Conservation (phyloP, 108 stramenopile species). For the Pseudonitzschia pungens region DNA sequence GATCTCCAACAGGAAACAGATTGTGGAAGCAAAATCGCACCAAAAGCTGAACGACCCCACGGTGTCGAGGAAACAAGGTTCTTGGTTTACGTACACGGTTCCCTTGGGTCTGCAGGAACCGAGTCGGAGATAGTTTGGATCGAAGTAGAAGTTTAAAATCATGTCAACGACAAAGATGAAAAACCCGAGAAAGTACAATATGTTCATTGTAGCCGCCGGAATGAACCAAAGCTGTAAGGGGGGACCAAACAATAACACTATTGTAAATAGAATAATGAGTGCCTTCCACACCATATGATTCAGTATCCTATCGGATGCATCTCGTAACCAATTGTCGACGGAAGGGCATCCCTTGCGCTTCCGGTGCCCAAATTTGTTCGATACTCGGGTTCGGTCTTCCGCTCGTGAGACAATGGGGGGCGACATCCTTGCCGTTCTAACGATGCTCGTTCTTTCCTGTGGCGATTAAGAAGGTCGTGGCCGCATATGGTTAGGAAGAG, state of each 20-base stretch:
- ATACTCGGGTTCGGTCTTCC: not conserved
- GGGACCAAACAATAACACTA: conserved; percentile 58
- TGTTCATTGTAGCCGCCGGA: conserved; percentile 40
- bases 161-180: conserved; percentile 49
- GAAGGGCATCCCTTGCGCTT: not conserved
- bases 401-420: not conserved
- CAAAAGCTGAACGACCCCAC: conserved; percentile 67
- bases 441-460: too few species aligned
- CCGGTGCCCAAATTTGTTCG: not conserved
- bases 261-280: conserved; percentile 31
- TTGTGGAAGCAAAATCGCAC: conserved; percentile 61
- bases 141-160: conserved; percentile 43
- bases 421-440: not conserved
- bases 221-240: conserved; percentile 48
- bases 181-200: conserved; percentile 42
- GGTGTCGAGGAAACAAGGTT: not conserved
- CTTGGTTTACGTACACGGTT: not conserved
- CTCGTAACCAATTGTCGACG: conserved; percentile 10
- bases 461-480: too few species aligned
- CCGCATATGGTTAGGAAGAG: too few species aligned
- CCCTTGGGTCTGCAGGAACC: not conserved
- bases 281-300: conserved; percentile 22
- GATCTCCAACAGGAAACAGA: conserved; percentile 55
- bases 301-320: not conserved
- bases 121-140: conserved; percentile 48